Evolutionary conservation across 2,329 filamentous ascomycete genomes (phyloP).

Genomic region (Xylariaceae sp.): DNA sequence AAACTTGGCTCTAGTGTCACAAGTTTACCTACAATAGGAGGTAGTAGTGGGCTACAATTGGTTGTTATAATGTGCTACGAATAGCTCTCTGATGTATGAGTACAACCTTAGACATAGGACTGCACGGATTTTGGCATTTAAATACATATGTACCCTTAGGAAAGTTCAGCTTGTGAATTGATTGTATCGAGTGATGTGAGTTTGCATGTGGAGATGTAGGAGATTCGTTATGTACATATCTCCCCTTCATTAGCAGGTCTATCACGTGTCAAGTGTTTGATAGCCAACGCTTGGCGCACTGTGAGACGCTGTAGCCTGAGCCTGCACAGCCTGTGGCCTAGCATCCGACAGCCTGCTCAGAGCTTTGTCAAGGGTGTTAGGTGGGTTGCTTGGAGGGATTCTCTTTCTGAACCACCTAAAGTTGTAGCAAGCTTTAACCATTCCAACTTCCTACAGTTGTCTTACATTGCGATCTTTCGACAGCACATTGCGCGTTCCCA

Average conservation of each 20-base stretch:
- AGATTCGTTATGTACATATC: too few relatives aligned
- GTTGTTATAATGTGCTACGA: too few relatives aligned
- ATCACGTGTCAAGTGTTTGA: conserved; percentile 6
- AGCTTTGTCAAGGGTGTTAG: conserved; percentile 5
- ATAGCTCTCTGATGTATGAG: too few relatives aligned
- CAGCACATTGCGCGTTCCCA: conserved; percentile 10
- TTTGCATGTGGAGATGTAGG: too few relatives aligned
- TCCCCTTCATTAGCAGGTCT: background rate
- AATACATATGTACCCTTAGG: too few relatives aligned
- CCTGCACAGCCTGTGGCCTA: background rate
- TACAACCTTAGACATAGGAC: too few relatives aligned
- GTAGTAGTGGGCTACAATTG: too few relatives aligned
- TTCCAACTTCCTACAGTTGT: conserved; percentile 2
- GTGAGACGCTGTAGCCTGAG: conserved; percentile 3
- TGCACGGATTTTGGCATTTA: too few relatives aligned
- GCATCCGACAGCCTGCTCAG: conserved; percentile 3
- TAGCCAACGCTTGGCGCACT: conserved; percentile 8
- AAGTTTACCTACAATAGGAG: too few relatives aligned
- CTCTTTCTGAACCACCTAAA: background rate
- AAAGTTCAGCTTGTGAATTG: too few relatives aligned
- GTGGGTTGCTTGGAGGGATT: conserved; percentile 3
- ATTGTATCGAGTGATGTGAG: too few relatives aligned
- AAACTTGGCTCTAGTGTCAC: too few relatives aligned
- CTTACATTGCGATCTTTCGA: conserved; percentile 13
- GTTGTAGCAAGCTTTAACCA: conserved; percentile 14